Evolutionary conservation across 805 yeast species (phyloP).

Genomic region (Starmera amethionina): DNA sequence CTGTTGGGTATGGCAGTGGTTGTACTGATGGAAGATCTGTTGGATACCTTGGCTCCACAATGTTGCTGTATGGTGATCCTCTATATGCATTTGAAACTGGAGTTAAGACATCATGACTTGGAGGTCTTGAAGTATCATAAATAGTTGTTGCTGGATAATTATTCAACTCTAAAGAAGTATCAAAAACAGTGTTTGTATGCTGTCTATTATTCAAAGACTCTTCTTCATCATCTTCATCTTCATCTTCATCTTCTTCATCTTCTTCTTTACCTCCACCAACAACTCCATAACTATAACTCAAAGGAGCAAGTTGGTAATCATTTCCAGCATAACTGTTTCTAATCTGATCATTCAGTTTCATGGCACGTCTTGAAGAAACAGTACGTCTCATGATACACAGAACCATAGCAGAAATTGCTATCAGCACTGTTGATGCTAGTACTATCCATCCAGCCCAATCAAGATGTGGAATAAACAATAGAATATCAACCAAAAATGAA

Average conservation of each 20-base stretch:
- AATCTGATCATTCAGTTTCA: constrained; percentile 4
- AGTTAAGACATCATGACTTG: constrained; percentile 7
- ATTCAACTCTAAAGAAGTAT: constrained; percentile 7
- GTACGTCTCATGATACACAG: constrained; percentile 68
- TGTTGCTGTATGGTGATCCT: constrained; percentile 1
- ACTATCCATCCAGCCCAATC: constrained; percentile 84
- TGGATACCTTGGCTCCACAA: not conserved
- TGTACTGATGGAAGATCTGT: not conserved
- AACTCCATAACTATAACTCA: constrained; percentile 16
- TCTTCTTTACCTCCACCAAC: constrained; percentile 15
- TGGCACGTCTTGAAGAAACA: constrained; percentile 26
- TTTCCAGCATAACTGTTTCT: constrained; percentile 6
- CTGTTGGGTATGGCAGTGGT: too few species aligned
- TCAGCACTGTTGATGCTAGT: constrained; percentile 54
- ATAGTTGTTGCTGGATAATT: constrained; percentile 9
- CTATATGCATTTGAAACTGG: constrained; percentile 13
- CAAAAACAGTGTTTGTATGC: constrained; percentile 1
- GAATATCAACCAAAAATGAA: constrained; percentile 72
- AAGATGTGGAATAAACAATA: constrained; percentile 66
- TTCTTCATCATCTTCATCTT: constrained; percentile 8
- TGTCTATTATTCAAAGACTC: constrained; percentile 6
- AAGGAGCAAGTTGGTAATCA: constrained; percentile 16
- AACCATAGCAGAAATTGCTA: constrained; percentile 54
- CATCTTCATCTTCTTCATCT: constrained; percentile 1
- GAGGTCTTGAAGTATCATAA: constrained; percentile 7